Base-by-base conservation (phyloP, 768 basidiomycete species). In the Boletus pseudopeckii region DNA sequence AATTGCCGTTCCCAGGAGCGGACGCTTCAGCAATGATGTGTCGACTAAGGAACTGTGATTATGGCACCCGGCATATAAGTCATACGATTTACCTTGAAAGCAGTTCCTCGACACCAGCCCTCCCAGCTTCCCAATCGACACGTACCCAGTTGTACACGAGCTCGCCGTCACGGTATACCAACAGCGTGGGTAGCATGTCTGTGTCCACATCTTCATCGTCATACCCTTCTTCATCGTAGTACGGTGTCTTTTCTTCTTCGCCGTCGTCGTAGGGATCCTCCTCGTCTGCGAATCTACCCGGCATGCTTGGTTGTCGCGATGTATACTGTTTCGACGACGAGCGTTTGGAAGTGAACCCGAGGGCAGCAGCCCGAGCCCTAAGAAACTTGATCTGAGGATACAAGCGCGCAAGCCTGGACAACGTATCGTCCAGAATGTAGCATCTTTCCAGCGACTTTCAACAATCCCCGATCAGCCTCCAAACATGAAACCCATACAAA, bases 111-210 rank as follows among this genome's bases (percentile, higher is more conserved):
- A 91, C 63, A 24, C 84, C 86, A n/a, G 77, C 78, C 33, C 72
- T 64, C 13, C 83, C 84, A 0, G 86, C 88, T 67, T 90, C 89
- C 90, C 89, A 92, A 66, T 92, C 90, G 5, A 92, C 89, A 24
- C 90, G 77, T 9, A 92, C 86, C 90, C 90, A 92, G 45, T 88
- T 89, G 61, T 90, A 81, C n/a, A 90, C 81, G n/a, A 92, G 80
- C 56, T 90, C 82, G 17, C 90, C 89, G 53, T 81, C 83, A 17
- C 83, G 85, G 61, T 92, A 92, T 5, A 88, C 86, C 13, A 90
- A 77, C 64, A 90, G 67, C 1, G 89, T 90, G 0, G 90, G 89
- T 26, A 91, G 75, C 77, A 91, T 82, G 65, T 91, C 89, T 5
- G 84, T 79, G 61, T 91, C 89, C 39, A 90, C 83, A 28, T 83